phyloP scores from a whole-genome alignment of 306 rosid genomes.

The Gastrolobium villosum region DNA sequence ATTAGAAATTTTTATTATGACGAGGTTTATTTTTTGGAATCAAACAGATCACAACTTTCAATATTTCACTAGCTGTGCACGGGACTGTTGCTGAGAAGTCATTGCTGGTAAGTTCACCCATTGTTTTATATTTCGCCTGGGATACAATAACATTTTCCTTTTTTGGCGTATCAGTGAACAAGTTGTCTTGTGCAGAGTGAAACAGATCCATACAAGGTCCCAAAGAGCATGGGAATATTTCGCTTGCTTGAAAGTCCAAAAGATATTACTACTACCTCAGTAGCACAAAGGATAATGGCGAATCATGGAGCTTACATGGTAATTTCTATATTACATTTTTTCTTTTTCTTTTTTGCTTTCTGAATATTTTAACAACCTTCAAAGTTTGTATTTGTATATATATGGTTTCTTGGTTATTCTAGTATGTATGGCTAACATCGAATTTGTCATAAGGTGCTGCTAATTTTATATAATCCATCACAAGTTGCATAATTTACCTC shows the following conservation, averaged over 20 bases:
- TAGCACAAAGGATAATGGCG: constrained; percentile 91
- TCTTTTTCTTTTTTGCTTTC: constrained; percentile 10
- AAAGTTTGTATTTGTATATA: neutral
- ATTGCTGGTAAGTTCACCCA: constrained; percentile 59
- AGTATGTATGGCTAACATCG: neutral
- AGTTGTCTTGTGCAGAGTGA: constrained; percentile 63
- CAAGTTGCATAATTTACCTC: constrained; percentile 6
- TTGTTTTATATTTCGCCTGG: constrained; percentile 28
- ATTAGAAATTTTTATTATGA: constrained; percentile 40
- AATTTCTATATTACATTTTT: constrained; percentile 11
- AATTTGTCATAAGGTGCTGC: neutral
- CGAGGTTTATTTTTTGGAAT: constrained; percentile 40
- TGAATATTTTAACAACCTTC: constrained; percentile 12
- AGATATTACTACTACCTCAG: constrained; percentile 76
- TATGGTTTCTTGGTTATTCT: constrained; percentile 12
- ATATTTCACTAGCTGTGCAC: constrained; percentile 79
- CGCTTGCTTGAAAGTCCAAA: constrained; percentile 89
- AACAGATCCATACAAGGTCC: constrained; percentile 78
- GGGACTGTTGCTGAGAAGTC: constrained; percentile 89
- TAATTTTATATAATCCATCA: constrained; percentile 20
- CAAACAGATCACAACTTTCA: constrained; percentile 92
- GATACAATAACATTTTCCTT: constrained; percentile 28
- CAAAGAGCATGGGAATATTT: constrained; percentile 89
- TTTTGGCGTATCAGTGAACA: constrained; percentile 28
- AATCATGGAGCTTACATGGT: constrained; percentile 96